These are phyloP conservation scores for Collybia sordida DNA, from an alignment of 768 basidiomycete species.

Conservation along the genomic window DNA sequence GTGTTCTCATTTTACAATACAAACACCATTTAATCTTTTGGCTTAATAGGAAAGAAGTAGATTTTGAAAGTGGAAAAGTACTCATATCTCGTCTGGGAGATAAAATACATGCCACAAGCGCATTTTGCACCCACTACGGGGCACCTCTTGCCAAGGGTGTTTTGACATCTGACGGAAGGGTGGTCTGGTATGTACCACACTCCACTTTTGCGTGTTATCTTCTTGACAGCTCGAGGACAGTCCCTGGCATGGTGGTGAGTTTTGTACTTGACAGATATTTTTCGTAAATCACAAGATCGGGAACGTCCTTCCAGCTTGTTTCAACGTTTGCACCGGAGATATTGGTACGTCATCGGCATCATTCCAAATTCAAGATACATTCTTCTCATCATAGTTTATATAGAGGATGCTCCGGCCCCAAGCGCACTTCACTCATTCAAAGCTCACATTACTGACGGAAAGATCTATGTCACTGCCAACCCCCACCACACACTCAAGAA, in stretches of 20 bases:
- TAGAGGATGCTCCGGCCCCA: conserved; percentile 90
- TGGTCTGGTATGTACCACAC: conserved; percentile 61
- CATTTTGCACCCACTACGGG: conserved; percentile 91
- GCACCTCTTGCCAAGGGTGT: conserved; percentile 85
- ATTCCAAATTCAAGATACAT: neutral
- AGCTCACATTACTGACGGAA: conserved; percentile 61
- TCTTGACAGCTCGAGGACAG: conserved; percentile 28
- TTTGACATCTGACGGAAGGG: conserved; percentile 71
- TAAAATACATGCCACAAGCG: conserved; percentile 75
- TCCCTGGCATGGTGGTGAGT: conserved; percentile 83
- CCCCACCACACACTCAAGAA: conserved; percentile 58
- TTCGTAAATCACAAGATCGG: neutral
- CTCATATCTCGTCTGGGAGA: conserved; percentile 75
- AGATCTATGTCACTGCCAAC: conserved; percentile 78
- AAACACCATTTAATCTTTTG: neutral
- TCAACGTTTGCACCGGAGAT: conserved; percentile 82
- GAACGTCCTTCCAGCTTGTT: conserved; percentile 59
- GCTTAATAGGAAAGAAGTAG: conserved; percentile 72
- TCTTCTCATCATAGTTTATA: conserved; percentile 9
- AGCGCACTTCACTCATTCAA: conserved; percentile 79
- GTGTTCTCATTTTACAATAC: neutral
- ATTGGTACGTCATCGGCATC: conserved; percentile 50
- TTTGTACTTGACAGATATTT: neutral
- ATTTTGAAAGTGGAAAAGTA: conserved; percentile 77
- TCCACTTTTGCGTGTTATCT: neutral